Conservation (phyloP, 257 asterid species). For the Forsythia suspensa region DNA sequence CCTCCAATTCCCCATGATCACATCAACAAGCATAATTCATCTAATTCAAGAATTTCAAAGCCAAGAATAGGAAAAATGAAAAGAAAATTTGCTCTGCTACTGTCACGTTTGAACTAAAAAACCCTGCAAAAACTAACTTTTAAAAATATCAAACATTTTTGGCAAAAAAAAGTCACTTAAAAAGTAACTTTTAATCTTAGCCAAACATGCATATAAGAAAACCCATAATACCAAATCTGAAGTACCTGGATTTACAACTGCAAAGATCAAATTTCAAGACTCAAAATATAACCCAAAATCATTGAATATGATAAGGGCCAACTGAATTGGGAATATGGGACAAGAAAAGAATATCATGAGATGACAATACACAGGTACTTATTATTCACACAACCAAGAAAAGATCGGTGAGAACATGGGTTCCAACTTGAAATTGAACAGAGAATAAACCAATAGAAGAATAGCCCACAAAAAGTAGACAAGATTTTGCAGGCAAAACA, state of each 20-base stretch:
- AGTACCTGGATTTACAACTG: background rate
- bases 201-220: background rate
- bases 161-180: background rate
- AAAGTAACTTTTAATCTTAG: background rate
- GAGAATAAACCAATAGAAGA: background rate
- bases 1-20: conserved; percentile 53
- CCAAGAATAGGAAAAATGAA: background rate
- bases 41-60: conserved; percentile 9
- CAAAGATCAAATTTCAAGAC: conserved; percentile 15
- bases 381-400: background rate
- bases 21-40: conserved; percentile 13
- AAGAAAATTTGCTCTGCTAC: background rate
- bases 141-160: too few species aligned
- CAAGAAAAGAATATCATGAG: background rate
- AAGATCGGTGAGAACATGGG: conserved; percentile 13
- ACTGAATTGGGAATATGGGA: conserved; percentile 1
- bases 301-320: conserved; percentile 9
- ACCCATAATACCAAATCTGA: conserved; percentile 11
- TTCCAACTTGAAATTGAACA: conserved; percentile 9
- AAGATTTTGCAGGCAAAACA: background rate
- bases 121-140: background rate
- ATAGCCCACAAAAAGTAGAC: conserved; percentile 5
- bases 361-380: background rate
- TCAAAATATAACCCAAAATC: conserved; percentile 16
- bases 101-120: conserved; percentile 11